These are phyloP conservation scores for Crithidia mellificae DNA, from an alignment of 208 protist species.

Conservation along the genomic window DNA sequence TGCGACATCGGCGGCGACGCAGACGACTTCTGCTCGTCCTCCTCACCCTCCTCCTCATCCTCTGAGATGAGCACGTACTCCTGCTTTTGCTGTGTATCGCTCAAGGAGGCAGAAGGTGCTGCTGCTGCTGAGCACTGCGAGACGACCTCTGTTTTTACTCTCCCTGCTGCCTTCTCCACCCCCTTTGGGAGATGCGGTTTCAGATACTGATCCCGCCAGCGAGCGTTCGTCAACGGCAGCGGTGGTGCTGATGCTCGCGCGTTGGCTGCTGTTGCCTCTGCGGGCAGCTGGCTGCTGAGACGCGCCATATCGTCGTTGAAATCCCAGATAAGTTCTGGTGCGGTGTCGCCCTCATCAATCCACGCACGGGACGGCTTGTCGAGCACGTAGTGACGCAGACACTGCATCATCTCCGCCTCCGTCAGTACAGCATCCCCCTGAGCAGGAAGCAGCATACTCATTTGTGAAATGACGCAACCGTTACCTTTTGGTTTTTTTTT, in stretches of 20 bases:
- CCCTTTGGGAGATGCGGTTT: background rate
- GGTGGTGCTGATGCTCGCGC: no score
- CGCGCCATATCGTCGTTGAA: background rate
- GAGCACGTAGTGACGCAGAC: constrained; percentile 20
- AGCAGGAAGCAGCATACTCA: constrained; percentile 13
- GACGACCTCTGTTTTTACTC: no score
- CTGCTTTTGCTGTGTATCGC: background rate
- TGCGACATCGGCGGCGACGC: background rate
- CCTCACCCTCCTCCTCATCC: constrained; percentile 21
- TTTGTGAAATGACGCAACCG: no score
- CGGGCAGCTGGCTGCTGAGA: background rate
- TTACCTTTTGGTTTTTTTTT: no score
- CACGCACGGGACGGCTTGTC: constrained; percentile 2
- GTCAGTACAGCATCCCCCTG: constrained; percentile 17
- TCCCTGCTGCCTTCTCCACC: background rate
- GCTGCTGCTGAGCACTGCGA: background rate
- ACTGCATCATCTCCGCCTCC: constrained; percentile 18
- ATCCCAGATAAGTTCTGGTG: constrained; percentile 31
- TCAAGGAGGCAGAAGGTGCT: background rate
- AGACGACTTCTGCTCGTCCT: background rate
- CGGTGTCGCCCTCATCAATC: constrained; percentile 18
- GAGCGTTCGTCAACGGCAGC: background rate
- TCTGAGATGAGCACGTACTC: constrained; percentile 31
- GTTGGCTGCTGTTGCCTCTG: no score
- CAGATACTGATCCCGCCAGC: constrained; percentile 23